Evolutionary conservation across 192 early-diverging fungal genomes (phyloP), one percentile per base, ranked within the genome.

Genomic region (Kickxella alabastrina): DNA sequence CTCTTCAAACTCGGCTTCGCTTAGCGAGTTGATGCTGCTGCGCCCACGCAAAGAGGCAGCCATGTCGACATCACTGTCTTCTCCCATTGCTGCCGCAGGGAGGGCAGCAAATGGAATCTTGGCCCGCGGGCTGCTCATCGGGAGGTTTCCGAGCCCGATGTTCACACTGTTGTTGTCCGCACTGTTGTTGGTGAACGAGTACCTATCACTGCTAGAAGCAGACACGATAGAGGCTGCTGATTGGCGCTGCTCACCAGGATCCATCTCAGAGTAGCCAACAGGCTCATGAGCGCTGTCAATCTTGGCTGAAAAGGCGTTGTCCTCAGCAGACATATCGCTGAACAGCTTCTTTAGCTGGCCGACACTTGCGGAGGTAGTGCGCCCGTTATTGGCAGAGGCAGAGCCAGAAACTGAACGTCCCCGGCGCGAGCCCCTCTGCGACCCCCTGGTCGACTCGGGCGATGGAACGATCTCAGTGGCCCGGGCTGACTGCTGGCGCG

Each of bases 331-430:
- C 40, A 66, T 36, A 12, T 60, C 60, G 23, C 31, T 34, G 43
- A 75, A 75, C 24, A 75, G 54, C 49, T 48, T 68, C 37, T 75
- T 68, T n/a, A 75, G 65, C 54, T 75, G 72, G 1, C 71, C 71
- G 19, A 66, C 54, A 25, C 51, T 54, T 0, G 71, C 47, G 17
- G 28, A 6, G 15, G 34, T 28, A 26, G 37, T 14, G 28, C 24
- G 34, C 27, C 49, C 10, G 12, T 31, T 43, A 15, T 29, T 5
- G 17, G 24, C 52, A 3, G 51, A 52, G 0, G 24, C 41, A 4
- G 59, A 31, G 0, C 37, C 41, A 12, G 67, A 70, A 7, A 47
- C 52, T 23, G 62, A 51, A 17, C 51, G 54, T 9, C 54, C 57
- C 34, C 49, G 43, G 4, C 54, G 36, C 18, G 65, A 56, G 19